Percentiles rank a stretch among this genome's conserved stretches.
Evolutionary conservation across 139 green algal species (phyloP).

Genomic region (Coelastrella sp.): DNA sequence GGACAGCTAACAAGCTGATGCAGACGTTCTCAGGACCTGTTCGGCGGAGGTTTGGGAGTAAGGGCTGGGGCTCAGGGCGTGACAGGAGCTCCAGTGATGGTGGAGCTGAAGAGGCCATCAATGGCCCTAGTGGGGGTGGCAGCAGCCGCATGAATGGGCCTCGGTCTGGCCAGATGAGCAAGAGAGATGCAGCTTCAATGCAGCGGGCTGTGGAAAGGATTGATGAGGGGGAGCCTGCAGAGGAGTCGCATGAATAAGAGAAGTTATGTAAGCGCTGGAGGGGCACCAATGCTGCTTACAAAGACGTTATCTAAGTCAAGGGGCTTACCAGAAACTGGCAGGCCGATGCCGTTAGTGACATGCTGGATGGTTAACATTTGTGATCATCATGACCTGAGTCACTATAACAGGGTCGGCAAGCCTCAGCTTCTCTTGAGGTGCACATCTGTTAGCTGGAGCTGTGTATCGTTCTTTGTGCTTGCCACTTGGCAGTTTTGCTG

Average conservation of each 20-base stretch:
- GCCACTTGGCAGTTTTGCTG: too few relatives aligned
- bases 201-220: slow-evolving; percentile 20
- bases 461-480: too few relatives aligned
- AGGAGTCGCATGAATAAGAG: background rate
- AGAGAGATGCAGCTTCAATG: background rate
- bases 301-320: too few relatives aligned
- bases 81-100: background rate
- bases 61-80: background rate
- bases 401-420: too few relatives aligned
- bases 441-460: too few relatives aligned
- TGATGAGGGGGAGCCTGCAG: slow-evolving; percentile 11
- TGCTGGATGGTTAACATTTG: too few relatives aligned
- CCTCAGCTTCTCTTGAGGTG: too few relatives aligned
- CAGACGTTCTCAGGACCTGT: slow-evolving; percentile 43
- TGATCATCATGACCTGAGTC: too few relatives aligned
- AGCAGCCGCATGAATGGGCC: background rate
- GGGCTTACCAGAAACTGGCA: too few relatives aligned
- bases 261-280: background rate
- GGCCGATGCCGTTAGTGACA: too few relatives aligned
- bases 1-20: slow-evolving; percentile 12
- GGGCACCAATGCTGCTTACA: too few relatives aligned
- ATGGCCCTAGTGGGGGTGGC: background rate
- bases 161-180: background rate
- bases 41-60: slow-evolving; percentile 13
- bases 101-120: background rate